Evolutionary conservation across 768 basidiomycete genomes (phyloP), one percentile per base, ranked within the genome.

Genomic region (Coprinellus micaceus): DNA sequence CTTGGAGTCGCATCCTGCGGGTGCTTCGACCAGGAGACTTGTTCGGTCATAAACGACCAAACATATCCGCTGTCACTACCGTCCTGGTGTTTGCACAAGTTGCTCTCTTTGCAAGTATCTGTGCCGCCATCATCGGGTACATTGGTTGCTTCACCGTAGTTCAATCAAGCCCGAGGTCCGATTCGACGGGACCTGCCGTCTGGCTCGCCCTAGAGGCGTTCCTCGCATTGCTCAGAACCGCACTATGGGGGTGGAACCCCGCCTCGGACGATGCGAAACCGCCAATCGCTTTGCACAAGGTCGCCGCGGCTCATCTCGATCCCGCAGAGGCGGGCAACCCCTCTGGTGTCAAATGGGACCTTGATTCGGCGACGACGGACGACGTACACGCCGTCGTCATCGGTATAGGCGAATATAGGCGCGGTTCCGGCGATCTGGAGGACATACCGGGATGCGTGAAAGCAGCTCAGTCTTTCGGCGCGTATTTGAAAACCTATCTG

Each of bases 121-220:
- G 33, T 33, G 44, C 44, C n/a, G 39, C 58, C 0, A 33, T 61
- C 11, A 46, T 46, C 13, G 63, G 63, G 26, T 64, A 64, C 28
- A 47, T 63, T 21, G 58, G 60, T 19, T 63, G 55, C 46, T 63
- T 61, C 50, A 61, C 57, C 26, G 54, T 61, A 5, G 29, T 49
- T 11, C 48, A 49, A 19, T 60, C 60, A 10, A 54, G 56, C 19
- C 47, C 46, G 13, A 45, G 44, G 21, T n/a, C 37, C 11, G 29
- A 49, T 33, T 26, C 36, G 13, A 47, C 44, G 3, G 59, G 52
- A 2, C 57, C 61, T 7, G 22, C 54, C 4, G 36, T 56, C 12
- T 64, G 63, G 63, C 54, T 64, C 13, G 11, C 40, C n/a, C 13
- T 58, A 5, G 63, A 64, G 54, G 56, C 37, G 9, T 29, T 30